These are phyloP conservation scores for Pezicula neosporulosa DNA, from an alignment of 2,329 filamentous ascomycete genomes.

Conservation along the genomic window DNA sequence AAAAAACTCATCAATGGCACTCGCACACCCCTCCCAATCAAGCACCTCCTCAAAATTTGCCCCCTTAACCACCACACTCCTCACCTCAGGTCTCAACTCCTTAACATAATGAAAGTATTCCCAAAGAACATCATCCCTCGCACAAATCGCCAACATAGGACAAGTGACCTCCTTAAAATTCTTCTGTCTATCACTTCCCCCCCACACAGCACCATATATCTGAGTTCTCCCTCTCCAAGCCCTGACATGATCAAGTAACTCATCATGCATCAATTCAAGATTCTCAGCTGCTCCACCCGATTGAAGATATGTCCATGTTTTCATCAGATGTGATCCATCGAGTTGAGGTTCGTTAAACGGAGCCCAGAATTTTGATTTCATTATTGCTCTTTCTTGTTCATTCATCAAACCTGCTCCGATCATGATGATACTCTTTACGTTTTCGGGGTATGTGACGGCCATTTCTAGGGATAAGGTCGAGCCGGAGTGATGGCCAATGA, in stretches of 20 bases:
- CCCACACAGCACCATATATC: constrained; percentile 1
- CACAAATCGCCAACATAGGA: constrained; percentile 1
- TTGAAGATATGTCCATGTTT: constrained; percentile 3
- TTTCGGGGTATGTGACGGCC: background rate
- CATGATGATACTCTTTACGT: background rate
- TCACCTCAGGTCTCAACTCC: background rate
- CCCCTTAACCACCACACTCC: background rate
- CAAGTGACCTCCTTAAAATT: background rate
- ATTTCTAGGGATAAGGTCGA: background rate
- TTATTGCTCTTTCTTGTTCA: background rate
- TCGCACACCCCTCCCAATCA: background rate
- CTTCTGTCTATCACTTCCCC: background rate
- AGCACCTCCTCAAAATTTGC: background rate
- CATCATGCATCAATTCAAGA: background rate
- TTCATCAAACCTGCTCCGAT: background rate
- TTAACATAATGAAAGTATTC: constrained; percentile 1
- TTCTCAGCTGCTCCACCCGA: background rate
- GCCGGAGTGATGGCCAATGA: background rate
- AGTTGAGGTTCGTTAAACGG: constrained; percentile 2
- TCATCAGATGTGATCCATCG: constrained; percentile 1
- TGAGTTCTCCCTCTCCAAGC: background rate
- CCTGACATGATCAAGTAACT: constrained; percentile 2
- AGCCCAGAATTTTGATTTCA: background rate
- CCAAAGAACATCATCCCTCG: constrained; percentile 6
- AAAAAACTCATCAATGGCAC: background rate